Evolutionary conservation across 1,284 basidiomycete species (phyloP).

Genomic region (Leccinum laetum): DNA sequence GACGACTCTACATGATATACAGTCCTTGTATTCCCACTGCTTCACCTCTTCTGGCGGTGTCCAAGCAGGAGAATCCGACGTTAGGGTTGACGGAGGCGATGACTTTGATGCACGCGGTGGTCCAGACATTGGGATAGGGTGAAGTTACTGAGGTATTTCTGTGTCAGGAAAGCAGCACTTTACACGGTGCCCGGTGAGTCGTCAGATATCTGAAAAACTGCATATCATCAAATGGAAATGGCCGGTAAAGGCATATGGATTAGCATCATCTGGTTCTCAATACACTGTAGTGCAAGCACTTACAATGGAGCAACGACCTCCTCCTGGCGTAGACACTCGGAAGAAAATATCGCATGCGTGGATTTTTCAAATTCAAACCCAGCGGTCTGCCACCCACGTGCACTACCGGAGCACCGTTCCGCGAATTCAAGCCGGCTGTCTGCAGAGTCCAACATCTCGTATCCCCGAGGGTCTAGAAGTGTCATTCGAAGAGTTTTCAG

Average conservation of each 20-base stretch:
- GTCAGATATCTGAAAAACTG: background rate
- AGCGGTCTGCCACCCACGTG: background rate
- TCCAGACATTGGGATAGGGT: conserved; percentile 15
- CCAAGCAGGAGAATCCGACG: background rate
- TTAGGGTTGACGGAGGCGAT: background rate
- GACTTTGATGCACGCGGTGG: conserved; percentile 13
- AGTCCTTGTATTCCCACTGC: conserved; percentile 37
- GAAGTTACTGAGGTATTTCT: background rate
- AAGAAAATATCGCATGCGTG: background rate
- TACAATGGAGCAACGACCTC: background rate
- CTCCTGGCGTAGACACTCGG: background rate
- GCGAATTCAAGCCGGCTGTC: background rate
- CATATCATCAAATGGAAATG: background rate
- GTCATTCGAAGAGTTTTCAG: background rate
- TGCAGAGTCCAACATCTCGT: background rate
- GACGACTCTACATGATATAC: conserved; percentile 51
- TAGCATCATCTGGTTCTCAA: background rate
- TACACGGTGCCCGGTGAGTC: background rate
- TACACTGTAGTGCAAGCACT: background rate
- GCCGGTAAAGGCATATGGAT: background rate
- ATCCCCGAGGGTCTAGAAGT: background rate
- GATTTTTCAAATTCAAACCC: background rate
- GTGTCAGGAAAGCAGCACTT: background rate
- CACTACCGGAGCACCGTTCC: background rate
- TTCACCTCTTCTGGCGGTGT: conserved; percentile 7